Evolutionary conservation across 768 basidiomycete genomes (phyloP), one percentile per base, ranked within the genome.

Genomic region (Coprinopsis strossmayeri): DNA sequence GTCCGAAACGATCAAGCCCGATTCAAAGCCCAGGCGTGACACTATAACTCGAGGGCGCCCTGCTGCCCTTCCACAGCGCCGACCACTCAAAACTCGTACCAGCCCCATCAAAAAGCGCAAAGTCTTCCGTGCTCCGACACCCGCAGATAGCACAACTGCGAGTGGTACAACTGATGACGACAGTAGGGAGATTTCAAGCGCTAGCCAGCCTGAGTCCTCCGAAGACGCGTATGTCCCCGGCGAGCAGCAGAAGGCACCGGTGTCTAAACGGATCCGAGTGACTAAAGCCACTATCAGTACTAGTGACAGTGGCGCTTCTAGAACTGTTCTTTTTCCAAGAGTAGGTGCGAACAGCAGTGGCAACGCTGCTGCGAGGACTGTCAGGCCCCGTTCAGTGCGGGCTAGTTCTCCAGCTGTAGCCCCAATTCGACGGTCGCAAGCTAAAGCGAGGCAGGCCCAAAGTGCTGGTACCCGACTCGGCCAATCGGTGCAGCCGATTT

Each of bases 221-320:
- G 18, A 46, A 24, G 45, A 46, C 15, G 18, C 28, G 17, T 46
- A 46, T 20, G 45, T 46, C 20, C 30, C 45, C 11, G 45, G 45
- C 27, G 32, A 32, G 15, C n/a, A n/a, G n/a, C 24, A 45, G 32
- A 46, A 46, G 32, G 20, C 15, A 20, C 45, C 28, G 15, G 28
- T 32, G 9, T 18, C 32, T 11, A 46, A 46, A 32, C 27, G 45
- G 18, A 5, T n/a, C 5, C 27, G 30, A 20, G 18, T 46, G n/a
- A n/a, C n/a, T n/a, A n/a, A n/a, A n/a, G n/a, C n/a, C n/a, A n/a
- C n/a, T n/a, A n/a, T n/a, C n/a, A n/a, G n/a, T n/a, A n/a, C n/a
- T n/a, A n/a, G n/a, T n/a, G n/a, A n/a, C n/a, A n/a, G n/a, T n/a
- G n/a, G n/a, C n/a, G n/a, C n/a, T n/a, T n/a, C n/a, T n/a, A n/a